These are phyloP conservation scores for Lachnellula subtilissima DNA, from an alignment of 2,329 filamentous ascomycete genomes.

Conservation along the genomic window DNA sequence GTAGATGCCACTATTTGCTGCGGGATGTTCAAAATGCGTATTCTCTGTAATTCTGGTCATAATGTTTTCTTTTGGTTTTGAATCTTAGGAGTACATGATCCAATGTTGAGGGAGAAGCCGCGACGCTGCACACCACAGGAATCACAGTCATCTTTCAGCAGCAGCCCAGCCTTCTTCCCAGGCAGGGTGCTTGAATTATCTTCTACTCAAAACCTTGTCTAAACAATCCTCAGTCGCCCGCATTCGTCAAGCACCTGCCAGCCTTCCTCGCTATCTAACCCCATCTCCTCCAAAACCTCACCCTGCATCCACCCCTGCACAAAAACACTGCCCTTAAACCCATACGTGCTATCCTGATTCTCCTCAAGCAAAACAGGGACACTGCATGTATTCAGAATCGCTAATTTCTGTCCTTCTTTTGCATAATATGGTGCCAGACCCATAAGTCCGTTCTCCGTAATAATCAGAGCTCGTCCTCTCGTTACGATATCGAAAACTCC, in stretches of 20 bases:
- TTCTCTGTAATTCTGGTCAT: too few species aligned
- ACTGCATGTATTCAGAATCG: constrained; percentile 8
- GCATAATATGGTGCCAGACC: constrained; percentile 7
- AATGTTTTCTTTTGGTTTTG: too few species aligned
- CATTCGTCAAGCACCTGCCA: constrained; percentile 8
- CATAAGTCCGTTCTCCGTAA: constrained; percentile 7
- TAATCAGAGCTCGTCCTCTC: constrained; percentile 5
- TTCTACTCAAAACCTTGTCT: too few species aligned
- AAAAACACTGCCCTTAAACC: constrained; percentile 6
- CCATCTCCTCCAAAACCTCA: background rate
- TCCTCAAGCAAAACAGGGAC: constrained; percentile 4
- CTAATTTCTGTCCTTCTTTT: constrained; percentile 3
- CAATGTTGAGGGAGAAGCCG: too few species aligned
- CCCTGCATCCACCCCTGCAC: constrained; percentile 13
- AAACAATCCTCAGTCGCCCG: constrained; percentile 5
- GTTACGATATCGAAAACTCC: constrained; percentile 2
- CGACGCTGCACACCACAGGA: too few species aligned
- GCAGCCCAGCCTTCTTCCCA: too few species aligned
- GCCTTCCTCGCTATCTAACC: constrained; percentile 4
- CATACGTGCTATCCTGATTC: constrained; percentile 2
- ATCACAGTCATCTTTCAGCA: too few species aligned
- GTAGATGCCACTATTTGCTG: too few species aligned
- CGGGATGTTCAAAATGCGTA: too few species aligned
- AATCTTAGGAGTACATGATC: too few species aligned
- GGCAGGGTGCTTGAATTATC: too few species aligned